phyloP scores from a whole-genome alignment of 768 basidiomycete genomes.

The Tylopilus vinaceipallidus region DNA sequence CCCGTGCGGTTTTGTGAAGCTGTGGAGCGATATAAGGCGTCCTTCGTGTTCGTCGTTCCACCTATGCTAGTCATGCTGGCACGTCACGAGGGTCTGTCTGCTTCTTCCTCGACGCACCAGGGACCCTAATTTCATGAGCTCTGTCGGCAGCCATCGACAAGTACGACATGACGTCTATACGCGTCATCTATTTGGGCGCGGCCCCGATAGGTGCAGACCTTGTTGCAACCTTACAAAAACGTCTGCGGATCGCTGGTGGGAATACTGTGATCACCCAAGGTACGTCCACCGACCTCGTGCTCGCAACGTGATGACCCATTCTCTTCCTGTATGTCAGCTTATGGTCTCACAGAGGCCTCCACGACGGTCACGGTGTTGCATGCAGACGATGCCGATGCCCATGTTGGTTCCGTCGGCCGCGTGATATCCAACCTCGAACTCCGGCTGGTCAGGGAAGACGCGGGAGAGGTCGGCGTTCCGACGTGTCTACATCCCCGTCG shows the following conservation, averaged over 20 bases:
- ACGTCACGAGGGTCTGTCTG: constrained; percentile 60
- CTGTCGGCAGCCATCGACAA: constrained; percentile 50
- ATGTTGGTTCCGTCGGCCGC: constrained; percentile 64
- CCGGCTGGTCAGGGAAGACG: constrained; percentile 64
- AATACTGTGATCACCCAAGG: constrained; percentile 51
- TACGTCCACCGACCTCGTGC: constrained; percentile 20
- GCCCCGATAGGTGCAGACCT: constrained; percentile 75
- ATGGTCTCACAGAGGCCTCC: constrained; percentile 81
- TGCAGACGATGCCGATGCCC: constrained; percentile 40
- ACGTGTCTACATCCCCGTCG: no score
- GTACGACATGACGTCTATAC: constrained; percentile 63
- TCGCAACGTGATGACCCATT: neutral
- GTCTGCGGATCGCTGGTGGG: constrained; percentile 42
- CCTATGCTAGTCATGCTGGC: constrained; percentile 79
- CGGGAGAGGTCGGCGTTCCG: constrained; percentile 38
- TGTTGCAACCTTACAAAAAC: constrained; percentile 43
- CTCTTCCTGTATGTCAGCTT: constrained; percentile 57
- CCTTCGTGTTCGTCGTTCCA: constrained; percentile 63
- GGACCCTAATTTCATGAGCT: no score
- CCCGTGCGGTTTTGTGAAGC: constrained; percentile 61
- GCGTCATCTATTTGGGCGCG: constrained; percentile 66
- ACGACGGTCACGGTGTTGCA: constrained; percentile 64
- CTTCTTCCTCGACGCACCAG: neutral
- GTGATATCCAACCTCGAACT: constrained; percentile 77
- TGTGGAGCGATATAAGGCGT: constrained; percentile 65